Percentiles rank a stretch among this genome's conserved stretches.
Conservation (phyloP, 108 stramenopile genomes). For the Cylindrotheca fusiformis region DNA sequence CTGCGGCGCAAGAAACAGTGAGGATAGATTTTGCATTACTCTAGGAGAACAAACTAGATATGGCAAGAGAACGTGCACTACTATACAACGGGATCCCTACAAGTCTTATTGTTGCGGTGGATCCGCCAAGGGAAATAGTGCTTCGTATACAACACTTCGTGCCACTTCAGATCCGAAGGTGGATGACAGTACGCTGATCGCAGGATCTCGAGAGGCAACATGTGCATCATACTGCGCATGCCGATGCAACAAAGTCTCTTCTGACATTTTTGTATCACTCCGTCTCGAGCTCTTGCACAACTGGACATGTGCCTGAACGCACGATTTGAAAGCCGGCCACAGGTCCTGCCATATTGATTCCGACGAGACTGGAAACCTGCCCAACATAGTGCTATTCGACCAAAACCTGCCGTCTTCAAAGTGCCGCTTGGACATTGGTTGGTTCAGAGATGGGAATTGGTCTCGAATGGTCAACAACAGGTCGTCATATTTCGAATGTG, state of each 20-base stretch:
- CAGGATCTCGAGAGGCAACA: constrained; percentile 62
- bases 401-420: constrained; percentile 89
- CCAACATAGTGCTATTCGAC: constrained; percentile 85
- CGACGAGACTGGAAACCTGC: constrained; percentile 59
- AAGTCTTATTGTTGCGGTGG: background rate
- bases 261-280: background rate
- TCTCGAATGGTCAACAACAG: constrained; percentile 66
- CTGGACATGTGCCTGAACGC: constrained; percentile 46
- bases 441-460: constrained; percentile 72
- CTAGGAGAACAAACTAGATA: too few relatives aligned
- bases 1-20: too few relatives aligned
- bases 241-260: background rate
- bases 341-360: constrained; percentile 51
- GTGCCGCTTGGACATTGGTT: constrained; percentile 76
- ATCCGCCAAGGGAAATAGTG: constrained; percentile 41
- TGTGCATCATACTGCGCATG: constrained; percentile 26
- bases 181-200: constrained; percentile 51
- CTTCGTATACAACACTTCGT: constrained; percentile 50
- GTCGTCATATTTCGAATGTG: constrained; percentile 48
- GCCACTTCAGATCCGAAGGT: constrained; percentile 55
- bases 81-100: too few relatives aligned
- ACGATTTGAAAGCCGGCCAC: constrained; percentile 85
- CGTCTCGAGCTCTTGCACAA: constrained; percentile 1
- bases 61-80: too few relatives aligned
- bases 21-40: too few relatives aligned